Evolutionary conservation across 768 basidiomycete genomes (phyloP).

Genomic region (Panellus pusillus): DNA sequence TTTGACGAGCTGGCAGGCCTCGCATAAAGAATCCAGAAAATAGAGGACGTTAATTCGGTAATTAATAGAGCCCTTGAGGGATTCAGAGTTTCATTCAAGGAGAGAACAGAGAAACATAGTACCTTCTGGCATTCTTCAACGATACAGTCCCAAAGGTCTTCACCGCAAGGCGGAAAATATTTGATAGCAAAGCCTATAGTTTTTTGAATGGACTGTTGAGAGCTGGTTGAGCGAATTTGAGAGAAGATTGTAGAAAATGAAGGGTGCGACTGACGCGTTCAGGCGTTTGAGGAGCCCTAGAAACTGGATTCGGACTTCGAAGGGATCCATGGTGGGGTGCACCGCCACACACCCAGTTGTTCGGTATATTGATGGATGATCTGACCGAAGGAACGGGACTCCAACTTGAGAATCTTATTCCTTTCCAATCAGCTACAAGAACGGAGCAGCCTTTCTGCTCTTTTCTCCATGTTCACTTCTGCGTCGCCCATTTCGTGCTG

Average conservation of each 20-base stretch:
- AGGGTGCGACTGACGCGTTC: constrained; percentile 15
- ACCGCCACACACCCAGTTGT: no score
- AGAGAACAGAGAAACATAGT: neutral
- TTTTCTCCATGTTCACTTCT: no score
- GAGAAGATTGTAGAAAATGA: neutral
- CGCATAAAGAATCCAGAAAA: constrained; percentile 86
- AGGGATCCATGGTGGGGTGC: constrained; percentile 13
- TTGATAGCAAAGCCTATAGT: constrained; percentile 21
- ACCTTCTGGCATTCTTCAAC: constrained; percentile 91
- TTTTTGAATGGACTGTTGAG: constrained; percentile 23
- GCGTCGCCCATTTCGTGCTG: neutral
- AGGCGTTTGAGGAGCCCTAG: constrained; percentile 17
- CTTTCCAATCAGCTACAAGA: no score
- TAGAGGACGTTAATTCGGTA: constrained; percentile 92
- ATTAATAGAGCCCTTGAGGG: constrained; percentile 74
- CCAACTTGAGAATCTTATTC: no score
- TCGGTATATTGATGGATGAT: no score
- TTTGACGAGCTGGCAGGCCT: constrained; percentile 69
- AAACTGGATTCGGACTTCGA: constrained; percentile 20
- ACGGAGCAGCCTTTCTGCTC: no score
- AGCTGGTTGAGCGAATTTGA: constrained; percentile 22
- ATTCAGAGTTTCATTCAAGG: neutral
- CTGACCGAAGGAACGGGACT: no score
- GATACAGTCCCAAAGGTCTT: constrained; percentile 93
- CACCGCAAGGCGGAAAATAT: constrained; percentile 59